Evolutionary conservation across 73 alveolate species (phyloP).

Genomic region (Halteria grandinella): DNA sequence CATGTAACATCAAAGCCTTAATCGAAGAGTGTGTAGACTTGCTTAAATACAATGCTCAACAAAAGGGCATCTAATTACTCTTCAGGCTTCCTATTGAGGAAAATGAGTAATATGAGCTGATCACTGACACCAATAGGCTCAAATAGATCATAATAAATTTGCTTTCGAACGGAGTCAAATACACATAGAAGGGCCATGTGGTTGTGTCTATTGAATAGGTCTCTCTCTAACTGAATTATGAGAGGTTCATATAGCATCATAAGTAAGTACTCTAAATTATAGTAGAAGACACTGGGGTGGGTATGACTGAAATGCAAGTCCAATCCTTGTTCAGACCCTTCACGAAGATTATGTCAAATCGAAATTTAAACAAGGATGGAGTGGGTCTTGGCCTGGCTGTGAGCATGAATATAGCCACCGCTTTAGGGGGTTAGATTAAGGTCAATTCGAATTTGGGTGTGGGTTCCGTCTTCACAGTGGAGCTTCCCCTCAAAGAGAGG

Average conservation of each 20-base stretch:
- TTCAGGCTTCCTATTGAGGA: neutral
- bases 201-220: neutral
- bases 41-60: constrained; percentile 3
- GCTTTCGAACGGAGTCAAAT: constrained; percentile 44
- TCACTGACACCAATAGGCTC: constrained; percentile 16
- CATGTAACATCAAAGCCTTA: neutral
- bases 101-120: neutral
- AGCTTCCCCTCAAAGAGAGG: too few species aligned
- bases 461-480: constrained; percentile 14
- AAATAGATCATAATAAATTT: constrained; percentile 39
- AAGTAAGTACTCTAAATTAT: too few species aligned
- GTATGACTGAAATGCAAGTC: neutral
- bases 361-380: constrained; percentile 1
- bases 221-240: too few species aligned
- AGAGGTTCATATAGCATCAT: too few species aligned
- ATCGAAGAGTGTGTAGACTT: neutral
- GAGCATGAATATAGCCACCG: too few species aligned
- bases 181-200: constrained; percentile 31
- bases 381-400: too few species aligned
- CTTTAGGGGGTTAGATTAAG: constrained; percentile 30
- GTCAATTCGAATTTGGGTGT: neutral
- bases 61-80: neutral
- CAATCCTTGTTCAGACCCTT: constrained; percentile 9
- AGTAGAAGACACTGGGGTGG: constrained; percentile 55
- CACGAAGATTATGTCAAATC: constrained; percentile 3